Evolutionary conservation across 1,284 basidiomycete species (phyloP).

Genomic region (Phellinidium pouzarii): DNA sequence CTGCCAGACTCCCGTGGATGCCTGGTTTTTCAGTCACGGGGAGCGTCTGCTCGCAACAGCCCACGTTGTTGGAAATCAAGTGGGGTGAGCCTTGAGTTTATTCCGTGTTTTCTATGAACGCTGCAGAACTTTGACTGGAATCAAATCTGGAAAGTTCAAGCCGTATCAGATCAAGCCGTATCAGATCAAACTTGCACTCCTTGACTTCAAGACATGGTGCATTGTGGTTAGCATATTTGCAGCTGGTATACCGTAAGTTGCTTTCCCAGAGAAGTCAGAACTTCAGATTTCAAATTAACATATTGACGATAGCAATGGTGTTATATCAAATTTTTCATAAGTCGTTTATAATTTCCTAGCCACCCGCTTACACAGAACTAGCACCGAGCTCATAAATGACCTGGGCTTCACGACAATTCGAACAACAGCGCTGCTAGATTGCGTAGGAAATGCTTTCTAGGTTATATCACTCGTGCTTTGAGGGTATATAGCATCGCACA

Average conservation of each 20-base stretch:
- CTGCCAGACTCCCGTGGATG: conserved; percentile 17
- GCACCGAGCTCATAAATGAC: conserved; percentile 15
- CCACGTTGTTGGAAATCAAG: conserved; percentile 11
- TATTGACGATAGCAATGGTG: conserved; percentile 8
- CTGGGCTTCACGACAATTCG: conserved; percentile 14
- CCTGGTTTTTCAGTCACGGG: conserved; percentile 9
- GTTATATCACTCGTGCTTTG: conserved; percentile 10
- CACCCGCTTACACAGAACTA: background rate
- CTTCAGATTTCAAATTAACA: background rate
- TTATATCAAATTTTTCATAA: conserved; percentile 17
- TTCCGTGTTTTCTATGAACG: background rate
- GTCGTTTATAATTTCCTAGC: background rate
- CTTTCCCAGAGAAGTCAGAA: background rate
- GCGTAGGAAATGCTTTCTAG: conserved; percentile 15
- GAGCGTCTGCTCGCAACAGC: conserved; percentile 10
- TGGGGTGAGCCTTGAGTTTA: conserved; percentile 3
- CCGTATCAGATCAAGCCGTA: conserved; percentile 14
- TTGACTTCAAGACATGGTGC: conserved; percentile 15
- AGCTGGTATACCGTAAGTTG: conserved; percentile 14
- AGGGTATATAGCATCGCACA: conserved; percentile 12
- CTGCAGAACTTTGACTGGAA: background rate
- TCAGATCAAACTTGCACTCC: conserved; percentile 10
- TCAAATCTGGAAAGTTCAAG: conserved; percentile 13
- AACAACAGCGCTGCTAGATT: conserved; percentile 13
- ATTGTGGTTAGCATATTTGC: conserved; percentile 16